Evolutionary conservation across 371 early-diverging fungal genomes (phyloP), one percentile per base, ranked within the genome.

Genomic region (Choanephora cucurbitarum): DNA sequence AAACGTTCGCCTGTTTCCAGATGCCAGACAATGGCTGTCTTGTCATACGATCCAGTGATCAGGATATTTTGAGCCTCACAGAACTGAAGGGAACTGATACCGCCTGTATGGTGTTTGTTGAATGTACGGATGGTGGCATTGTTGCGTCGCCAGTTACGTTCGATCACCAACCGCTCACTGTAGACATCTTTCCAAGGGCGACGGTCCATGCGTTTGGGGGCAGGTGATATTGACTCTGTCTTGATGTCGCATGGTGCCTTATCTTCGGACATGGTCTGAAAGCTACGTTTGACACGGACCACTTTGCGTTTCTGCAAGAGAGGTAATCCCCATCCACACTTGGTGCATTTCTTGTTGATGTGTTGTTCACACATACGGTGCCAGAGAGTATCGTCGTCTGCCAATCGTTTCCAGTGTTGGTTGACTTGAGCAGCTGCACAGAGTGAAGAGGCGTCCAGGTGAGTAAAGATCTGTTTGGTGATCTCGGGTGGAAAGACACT

Each of bases 321-420:
- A 34, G 94, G 95, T 37, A 95, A 71, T 2, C 96, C 96, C 97
- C 97, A 97, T 5, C 98, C 98, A 66, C 98, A 97, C 58, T 91
- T 95, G 23, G 81, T 79, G 59, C 98, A 97, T 64, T 94, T 91
- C 57, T 89, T 91, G 70, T 95, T 95, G 58, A 97, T 97, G 55
- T 97, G 98, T 72, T 96, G 97, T 28, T 88, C 90, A 56, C 98
- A 97, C 91, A 97, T 91, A 15, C 91, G 81, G 49, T 95, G 91
- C 98, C 98, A 97, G 9, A 97, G 70, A 0, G 82, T 68, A 60
- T 97, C 94, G 57, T 94, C 93, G 56, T 97, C 92, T 0, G 96
- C 91, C 21, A 94, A 58, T 3, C 55, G 60, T 18, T 81, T 82
- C 98, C 98, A 97, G 4, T 70, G 62, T 28, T 72, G 76, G 34